A percentile compares a stretch with the other conserved stretches of the same genome.
Evolutionary conservation across 2,329 filamentous ascomycete genomes (phyloP).

Genomic region (Blastomyces gilchristii): DNA sequence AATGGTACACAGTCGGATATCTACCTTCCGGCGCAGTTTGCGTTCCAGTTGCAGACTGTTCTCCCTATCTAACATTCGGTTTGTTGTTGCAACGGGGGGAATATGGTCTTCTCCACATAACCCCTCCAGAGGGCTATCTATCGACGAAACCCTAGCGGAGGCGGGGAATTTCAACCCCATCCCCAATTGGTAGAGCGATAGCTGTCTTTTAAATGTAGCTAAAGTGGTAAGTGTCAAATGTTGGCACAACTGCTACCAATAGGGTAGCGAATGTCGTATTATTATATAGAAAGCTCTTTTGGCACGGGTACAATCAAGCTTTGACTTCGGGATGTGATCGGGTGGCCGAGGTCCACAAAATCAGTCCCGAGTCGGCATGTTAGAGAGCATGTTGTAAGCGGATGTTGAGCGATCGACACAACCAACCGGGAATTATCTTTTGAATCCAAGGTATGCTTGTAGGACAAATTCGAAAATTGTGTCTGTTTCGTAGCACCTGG

Average conservation of each 20-base stretch:
- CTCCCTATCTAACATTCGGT: neutral
- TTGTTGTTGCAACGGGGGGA: neutral
- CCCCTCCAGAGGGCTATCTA: neutral
- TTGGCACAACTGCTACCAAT: neutral
- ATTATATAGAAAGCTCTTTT: neutral
- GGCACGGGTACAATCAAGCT: neutral
- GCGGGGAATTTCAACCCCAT: neutral
- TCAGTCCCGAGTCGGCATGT: neutral
- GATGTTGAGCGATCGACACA: neutral
- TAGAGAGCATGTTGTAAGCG: neutral
- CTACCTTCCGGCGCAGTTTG: constrained; percentile 50
- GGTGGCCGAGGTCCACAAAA: neutral
- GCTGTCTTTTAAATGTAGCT: neutral
- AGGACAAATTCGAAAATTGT: neutral
- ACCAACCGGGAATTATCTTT: neutral
- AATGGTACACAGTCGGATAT: constrained; percentile 59
- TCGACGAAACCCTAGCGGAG: neutral
- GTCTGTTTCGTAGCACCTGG: neutral
- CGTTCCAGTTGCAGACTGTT: constrained; percentile 6
- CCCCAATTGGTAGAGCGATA: neutral
- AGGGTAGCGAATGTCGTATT: too few relatives aligned
- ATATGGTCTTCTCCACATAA: neutral
- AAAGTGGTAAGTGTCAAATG: neutral
- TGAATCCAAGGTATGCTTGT: neutral
- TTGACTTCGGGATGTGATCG: neutral